These are phyloP conservation scores for Ceratobasidium theobromae DNA, from an alignment of 1,284 basidiomycete species.

Conservation along the genomic window DNA sequence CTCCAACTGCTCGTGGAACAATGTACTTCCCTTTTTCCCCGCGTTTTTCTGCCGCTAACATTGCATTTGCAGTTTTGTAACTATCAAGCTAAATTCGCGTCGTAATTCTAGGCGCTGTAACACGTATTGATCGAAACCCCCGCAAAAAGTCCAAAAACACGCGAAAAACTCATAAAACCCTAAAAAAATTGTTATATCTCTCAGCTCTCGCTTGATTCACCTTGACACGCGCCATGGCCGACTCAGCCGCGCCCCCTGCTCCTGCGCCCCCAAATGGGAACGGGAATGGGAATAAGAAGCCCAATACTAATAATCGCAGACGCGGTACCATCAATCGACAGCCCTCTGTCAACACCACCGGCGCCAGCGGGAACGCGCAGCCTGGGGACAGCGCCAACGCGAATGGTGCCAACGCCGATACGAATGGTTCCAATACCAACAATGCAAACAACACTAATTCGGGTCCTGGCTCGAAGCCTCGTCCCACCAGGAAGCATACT, in stretches of 20 bases:
- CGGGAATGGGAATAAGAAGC: constrained; percentile 7
- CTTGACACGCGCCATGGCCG: constrained; percentile 29
- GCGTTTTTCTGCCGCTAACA: constrained; percentile 6
- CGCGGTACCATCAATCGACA: constrained; percentile 9
- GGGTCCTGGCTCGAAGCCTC: constrained; percentile 13
- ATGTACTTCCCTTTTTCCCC: neutral
- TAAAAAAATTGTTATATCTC: constrained; percentile 41
- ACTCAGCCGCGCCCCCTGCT: constrained; percentile 32
- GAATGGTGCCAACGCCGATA: constrained; percentile 8
- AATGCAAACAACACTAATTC: no score
- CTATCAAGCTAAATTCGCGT: constrained; percentile 33
- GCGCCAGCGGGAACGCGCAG: constrained; percentile 22
- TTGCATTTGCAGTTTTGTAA: constrained; percentile 24
- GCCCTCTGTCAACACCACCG: constrained; percentile 7
- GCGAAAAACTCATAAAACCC: constrained; percentile 55
- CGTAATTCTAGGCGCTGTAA: constrained; percentile 31
- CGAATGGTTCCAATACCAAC: constrained; percentile 2
- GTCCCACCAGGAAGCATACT: constrained; percentile 29
- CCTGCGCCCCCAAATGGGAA: constrained; percentile 20
- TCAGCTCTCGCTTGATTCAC: constrained; percentile 32
- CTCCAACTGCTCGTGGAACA: constrained; percentile 7
- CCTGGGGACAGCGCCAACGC: constrained; percentile 29
- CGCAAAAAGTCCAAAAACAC: constrained; percentile 50
- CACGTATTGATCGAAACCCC: constrained; percentile 33
- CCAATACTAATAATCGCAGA: constrained; percentile 26